Base-by-base conservation (phyloP, 208 protist species). In the Crithidia expoeki region DNA sequence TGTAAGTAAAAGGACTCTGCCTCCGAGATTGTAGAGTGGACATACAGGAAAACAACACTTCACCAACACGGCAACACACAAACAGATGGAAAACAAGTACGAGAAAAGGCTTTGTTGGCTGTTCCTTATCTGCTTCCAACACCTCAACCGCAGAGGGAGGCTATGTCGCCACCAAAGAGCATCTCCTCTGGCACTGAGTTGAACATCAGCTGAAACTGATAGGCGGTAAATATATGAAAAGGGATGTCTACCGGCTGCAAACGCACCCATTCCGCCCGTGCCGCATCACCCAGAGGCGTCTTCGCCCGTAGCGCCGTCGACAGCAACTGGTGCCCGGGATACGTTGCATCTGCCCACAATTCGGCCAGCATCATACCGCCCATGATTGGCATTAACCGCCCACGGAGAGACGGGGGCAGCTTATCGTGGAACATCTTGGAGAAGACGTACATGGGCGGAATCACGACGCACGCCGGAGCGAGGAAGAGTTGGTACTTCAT, bases 241-340 rank as follows among this genome's bases (percentile, higher is more conserved):
- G 89, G 89, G 11, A 97, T 89, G 58, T 95, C 86, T 12, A 95
- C 50, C 14, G 93, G 85, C 74, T 96, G 93, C 62, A 97, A 72
- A 0, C 93, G 86, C 25, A 82, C 52, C 93, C 93, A 97, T 61
- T 97, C 90, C 19, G 93, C 93, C 9, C 93, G 78, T 10, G 93
- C 93, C 2, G 86, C 91, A 58, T 97, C 93, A n/a, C 93, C 93
- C 80, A 97, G 85, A 52, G 93, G 90, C 40, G 90, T 97, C 68
- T 88, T 90, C 16, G 89, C 86, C 32, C 75, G 88, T 53, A 97
- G 74, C 11, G 89, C 89, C 23, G 79, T 88, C 27, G 83, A 88
- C 9, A 97, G 74, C 7, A 97, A 81, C 68, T 93, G 82, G 51
- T 95, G 86, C 9, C 83, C 81, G 5, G 93, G 93, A 51, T 93